Evolutionary conservation across 352 stramenopile genomes (phyloP), one percentile per base, ranked within the genome.

Genomic region (Globisporangium nodosum): DNA sequence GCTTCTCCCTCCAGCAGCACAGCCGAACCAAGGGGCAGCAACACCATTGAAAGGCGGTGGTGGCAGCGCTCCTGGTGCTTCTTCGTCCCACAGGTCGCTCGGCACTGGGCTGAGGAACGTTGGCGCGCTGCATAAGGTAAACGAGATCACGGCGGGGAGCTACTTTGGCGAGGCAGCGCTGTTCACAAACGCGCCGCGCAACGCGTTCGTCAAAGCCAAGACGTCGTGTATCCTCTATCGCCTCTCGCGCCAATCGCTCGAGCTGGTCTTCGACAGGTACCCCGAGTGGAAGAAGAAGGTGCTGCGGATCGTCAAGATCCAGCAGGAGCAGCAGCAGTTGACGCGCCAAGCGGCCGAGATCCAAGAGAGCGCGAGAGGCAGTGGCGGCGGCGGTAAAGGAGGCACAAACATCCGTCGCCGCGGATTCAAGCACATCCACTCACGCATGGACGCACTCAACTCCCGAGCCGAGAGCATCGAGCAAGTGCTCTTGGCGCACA

Each of bases 221-320:
- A 85, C 77, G 15, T 87, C 77, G 6, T 87, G 77, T 43, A 85
- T 84, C 37, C 54, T 87, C 0, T 87, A 83, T 46, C 68, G 72
- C 33, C 54, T 87, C 2, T 85, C 77, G 4, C 70, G 77, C 3
- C 66, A 79, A 16, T 84, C 74, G 0, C 64, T 85, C 12, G 75
- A 88, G 49, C 53, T 81, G n/a, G 76, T 86, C 0, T 87, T 88
- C 60, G 67, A 78, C 3, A 66, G 77, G 3, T 85, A 81, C 39
- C 77, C 75, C 0, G 73, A 84, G 39, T 89, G 75, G 79, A 83
- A 85, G 54, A 56, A 70, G 27, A 88, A 85, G 43, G 77, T 89
- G 18, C 51, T 88, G 42, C 74, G 73, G 1, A 84, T 87, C 45
- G 71, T 81, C 30, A 79, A 80, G 47, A 85, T 86, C 39, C 71